phyloP scores from a whole-genome alignment of 2,329 filamentous ascomycete genomes.

The Coniochaeta sp. region DNA sequence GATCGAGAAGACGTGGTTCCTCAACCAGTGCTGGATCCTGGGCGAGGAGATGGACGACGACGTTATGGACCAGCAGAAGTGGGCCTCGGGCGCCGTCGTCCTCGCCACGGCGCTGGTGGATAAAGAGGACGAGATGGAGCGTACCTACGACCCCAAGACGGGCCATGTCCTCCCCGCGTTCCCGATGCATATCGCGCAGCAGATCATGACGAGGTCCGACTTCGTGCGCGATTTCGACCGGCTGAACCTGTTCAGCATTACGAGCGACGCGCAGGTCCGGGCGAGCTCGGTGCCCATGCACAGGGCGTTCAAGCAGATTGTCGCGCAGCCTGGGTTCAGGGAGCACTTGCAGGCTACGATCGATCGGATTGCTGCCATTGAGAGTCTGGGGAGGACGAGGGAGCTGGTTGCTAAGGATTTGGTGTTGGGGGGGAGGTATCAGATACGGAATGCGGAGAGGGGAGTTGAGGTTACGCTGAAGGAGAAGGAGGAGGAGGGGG shows the following conservation, averaged over 20 bases:
- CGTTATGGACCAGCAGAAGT: slow-evolving; percentile 73
- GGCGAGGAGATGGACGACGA: slow-evolving; percentile 64
- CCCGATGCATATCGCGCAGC: slow-evolving; percentile 72
- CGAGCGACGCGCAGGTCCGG: slow-evolving; percentile 76
- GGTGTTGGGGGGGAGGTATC: slow-evolving; percentile 76
- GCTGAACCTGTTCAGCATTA: slow-evolving; percentile 92
- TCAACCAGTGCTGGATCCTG: slow-evolving; percentile 70
- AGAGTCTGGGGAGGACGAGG: slow-evolving; percentile 86
- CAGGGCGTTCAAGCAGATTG: slow-evolving; percentile 81
- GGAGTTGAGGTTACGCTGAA: slow-evolving; percentile 15
- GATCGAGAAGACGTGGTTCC: slow-evolving; percentile 68
- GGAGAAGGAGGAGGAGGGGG: slow-evolving; percentile 10
- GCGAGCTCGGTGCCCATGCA: slow-evolving; percentile 97
- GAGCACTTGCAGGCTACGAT: slow-evolving; percentile 76
- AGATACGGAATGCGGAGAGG: slow-evolving; percentile 33
- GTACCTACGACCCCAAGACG: slow-evolving; percentile 55
- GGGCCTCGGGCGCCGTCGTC: slow-evolving; percentile 88
- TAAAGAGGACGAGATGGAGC: slow-evolving; percentile 59
- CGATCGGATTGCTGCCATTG: slow-evolving; percentile 83
- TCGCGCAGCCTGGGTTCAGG: slow-evolving; percentile 67
- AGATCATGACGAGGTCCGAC: slow-evolving; percentile 93
- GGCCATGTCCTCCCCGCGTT: slow-evolving; percentile 77
- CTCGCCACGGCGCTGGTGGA: slow-evolving; percentile 89
- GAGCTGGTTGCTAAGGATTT: slow-evolving; percentile 95
- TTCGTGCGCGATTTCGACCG: slow-evolving; percentile 92